Evolutionary conservation across 2,329 filamentous ascomycete species (phyloP).

Genomic region (Cordyceps pruinosa): DNA sequence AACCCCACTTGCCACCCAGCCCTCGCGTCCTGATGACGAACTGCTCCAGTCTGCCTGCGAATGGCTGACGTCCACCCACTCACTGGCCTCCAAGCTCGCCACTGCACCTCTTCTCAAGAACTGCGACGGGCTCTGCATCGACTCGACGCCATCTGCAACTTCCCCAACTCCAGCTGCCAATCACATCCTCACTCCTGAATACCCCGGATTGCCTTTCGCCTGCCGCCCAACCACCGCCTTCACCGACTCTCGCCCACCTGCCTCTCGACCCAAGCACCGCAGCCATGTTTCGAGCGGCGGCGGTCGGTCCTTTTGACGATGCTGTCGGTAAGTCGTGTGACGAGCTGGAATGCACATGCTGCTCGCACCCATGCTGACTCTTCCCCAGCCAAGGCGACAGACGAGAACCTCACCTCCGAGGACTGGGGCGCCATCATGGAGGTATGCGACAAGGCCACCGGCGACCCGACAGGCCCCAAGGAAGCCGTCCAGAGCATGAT

Average conservation of each 20-base stretch:
- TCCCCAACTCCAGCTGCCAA: background rate
- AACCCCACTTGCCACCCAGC: constrained; percentile 11
- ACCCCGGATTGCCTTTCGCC: background rate
- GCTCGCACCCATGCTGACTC: constrained; percentile 15
- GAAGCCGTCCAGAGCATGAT: constrained; percentile 86
- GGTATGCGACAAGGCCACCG: constrained; percentile 53
- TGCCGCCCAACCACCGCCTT: background rate
- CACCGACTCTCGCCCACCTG: background rate
- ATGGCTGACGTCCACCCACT: constrained; percentile 9
- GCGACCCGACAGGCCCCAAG: constrained; percentile 57
- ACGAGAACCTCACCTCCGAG: constrained; percentile 91
- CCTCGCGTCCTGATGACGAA: constrained; percentile 13
- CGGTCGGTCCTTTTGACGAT: constrained; percentile 52
- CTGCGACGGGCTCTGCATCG: background rate
- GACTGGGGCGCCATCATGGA: constrained; percentile 61
- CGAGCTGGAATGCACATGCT: background rate
- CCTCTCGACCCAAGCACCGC: constrained; percentile 16
- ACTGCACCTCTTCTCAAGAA: constrained; percentile 1
- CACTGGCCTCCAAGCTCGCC: constrained; percentile 10
- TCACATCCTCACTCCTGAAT: background rate
- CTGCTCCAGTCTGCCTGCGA: constrained; percentile 7
- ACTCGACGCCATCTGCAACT: background rate
- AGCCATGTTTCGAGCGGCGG: constrained; percentile 53
- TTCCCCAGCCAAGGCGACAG: constrained; percentile 65
- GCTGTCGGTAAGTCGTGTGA: constrained; percentile 44